Percentiles rank a stretch among this genome's conserved stretches.
These are phyloP conservation scores for Rhododendron molle DNA, from an alignment of 148 eudicot species.

Conservation along the genomic window DNA sequence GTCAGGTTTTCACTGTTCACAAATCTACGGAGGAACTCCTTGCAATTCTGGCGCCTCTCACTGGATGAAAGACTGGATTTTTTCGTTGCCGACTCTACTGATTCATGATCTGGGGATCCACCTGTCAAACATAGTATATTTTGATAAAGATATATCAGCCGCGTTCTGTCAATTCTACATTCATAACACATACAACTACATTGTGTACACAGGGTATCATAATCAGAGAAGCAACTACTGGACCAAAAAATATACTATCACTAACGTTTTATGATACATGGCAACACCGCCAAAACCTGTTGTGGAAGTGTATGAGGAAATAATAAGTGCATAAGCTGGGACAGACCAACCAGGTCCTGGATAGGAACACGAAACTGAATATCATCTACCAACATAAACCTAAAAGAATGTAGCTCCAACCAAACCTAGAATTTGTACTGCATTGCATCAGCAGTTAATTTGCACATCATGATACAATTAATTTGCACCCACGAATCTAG, in stretches of 20 bases:
- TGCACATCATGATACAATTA: background rate
- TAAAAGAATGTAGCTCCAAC: background rate
- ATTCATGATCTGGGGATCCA: slow-evolving; percentile 72
- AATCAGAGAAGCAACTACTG: background rate
- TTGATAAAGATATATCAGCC: background rate
- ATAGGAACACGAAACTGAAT: background rate
- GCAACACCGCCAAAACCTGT: background rate
- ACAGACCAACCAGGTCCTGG: background rate
- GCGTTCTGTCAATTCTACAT: background rate
- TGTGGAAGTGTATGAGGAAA: background rate
- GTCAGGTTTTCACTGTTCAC: slow-evolving; percentile 56
- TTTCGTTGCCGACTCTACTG: slow-evolving; percentile 70
- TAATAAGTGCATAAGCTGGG: background rate
- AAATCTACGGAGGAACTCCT: slow-evolving; percentile 81
- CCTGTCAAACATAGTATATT: slow-evolving; percentile 32
- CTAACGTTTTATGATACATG: background rate
- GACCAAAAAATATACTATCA: background rate
- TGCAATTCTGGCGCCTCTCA: slow-evolving; percentile 50
- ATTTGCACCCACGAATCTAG: background rate
- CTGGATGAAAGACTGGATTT: slow-evolving; percentile 75
- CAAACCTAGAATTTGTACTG: background rate
- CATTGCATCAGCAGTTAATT: too few relatives aligned
- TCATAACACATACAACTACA: background rate
- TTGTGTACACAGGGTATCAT: background rate
- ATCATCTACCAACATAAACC: background rate